Conservation (phyloP, 2,329 filamentous ascomycete genomes). For the Aschersonia sp. region DNA sequence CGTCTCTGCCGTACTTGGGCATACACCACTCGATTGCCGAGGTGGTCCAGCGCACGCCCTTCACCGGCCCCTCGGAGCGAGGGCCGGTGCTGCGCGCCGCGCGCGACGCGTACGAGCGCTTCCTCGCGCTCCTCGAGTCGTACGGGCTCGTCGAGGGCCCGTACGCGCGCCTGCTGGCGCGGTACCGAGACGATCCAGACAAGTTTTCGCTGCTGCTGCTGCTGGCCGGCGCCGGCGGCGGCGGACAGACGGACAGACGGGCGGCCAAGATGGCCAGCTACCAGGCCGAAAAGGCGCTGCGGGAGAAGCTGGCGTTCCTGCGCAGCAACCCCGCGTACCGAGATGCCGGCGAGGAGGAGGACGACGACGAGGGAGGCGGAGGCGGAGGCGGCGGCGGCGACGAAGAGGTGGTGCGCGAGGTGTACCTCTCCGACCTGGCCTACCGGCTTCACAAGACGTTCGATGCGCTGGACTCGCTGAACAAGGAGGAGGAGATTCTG, state of each 20-base stretch:
- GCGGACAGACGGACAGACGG: conserved; percentile 47
- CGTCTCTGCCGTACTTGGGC: conserved; percentile 74
- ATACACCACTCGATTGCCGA: conserved; percentile 70
- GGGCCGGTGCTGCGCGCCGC: conserved; percentile 47
- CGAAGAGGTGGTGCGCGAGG: conserved; percentile 66
- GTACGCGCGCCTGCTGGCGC: conserved; percentile 55
- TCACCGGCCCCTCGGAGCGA: conserved; percentile 38
- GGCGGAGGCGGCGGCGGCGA: conserved; percentile 41
- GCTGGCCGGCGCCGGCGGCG: conserved; percentile 22
- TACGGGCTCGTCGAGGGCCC: conserved; percentile 56
- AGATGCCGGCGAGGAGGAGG: conserved; percentile 17
- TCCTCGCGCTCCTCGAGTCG: conserved; percentile 59
- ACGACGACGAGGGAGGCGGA: conserved; percentile 4
- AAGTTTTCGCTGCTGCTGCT: conserved; percentile 60
- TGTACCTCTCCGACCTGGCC: conserved; percentile 62
- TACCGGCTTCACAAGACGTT: conserved; percentile 69
- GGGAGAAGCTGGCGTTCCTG: conserved; percentile 57
- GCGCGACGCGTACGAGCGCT: conserved; percentile 60
- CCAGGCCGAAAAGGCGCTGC: conserved; percentile 72
- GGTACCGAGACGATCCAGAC: conserved; percentile 57
- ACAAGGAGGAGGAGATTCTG: conserved; percentile 72
- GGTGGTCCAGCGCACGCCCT: conserved; percentile 53
- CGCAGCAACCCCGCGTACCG: neutral
- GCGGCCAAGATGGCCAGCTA: conserved; percentile 79
- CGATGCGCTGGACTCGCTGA: conserved; percentile 73